Conservation (phyloP, 1,284 basidiomycete genomes). For the Sporisorium reilianum region DNA sequence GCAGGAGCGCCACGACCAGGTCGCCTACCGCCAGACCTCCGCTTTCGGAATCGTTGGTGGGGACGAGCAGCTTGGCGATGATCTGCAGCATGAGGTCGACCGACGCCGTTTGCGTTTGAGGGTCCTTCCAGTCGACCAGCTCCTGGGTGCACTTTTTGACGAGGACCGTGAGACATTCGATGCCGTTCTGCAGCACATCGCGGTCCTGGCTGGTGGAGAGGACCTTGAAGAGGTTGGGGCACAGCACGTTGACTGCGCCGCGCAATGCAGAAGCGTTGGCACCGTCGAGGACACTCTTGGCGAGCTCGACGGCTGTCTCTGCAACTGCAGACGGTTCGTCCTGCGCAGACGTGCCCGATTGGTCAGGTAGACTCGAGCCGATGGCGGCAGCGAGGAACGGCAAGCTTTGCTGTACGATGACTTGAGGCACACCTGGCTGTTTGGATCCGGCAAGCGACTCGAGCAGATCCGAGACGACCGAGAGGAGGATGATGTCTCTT, state of each 20-base stretch:
- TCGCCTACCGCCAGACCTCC: slow-evolving; percentile 93
- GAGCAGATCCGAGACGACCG: slow-evolving; percentile 85
- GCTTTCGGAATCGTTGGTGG: slow-evolving; percentile 71
- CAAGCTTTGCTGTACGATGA: slow-evolving; percentile 79
- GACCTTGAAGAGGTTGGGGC: slow-evolving; percentile 43
- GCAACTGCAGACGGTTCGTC: slow-evolving; percentile 38
- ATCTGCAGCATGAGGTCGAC: slow-evolving; percentile 59
- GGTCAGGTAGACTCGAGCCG: slow-evolving; percentile 64
- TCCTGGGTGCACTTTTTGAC: slow-evolving; percentile 88
- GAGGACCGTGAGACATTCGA: slow-evolving; percentile 83
- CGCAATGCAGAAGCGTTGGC: slow-evolving; percentile 79
- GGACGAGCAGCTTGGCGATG: slow-evolving; percentile 55
- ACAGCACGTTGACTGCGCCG: slow-evolving; percentile 74
- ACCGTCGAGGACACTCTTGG: slow-evolving; percentile 77
- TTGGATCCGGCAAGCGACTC: slow-evolving; percentile 72
- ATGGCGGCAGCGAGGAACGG: slow-evolving; percentile 80
- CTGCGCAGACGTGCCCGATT: slow-evolving; percentile 12
- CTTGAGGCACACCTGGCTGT: slow-evolving; percentile 76
- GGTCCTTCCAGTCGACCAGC: slow-evolving; percentile 74
- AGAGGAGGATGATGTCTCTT: slow-evolving; percentile 87
- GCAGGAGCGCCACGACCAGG: slow-evolving; percentile 89
- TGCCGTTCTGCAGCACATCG: slow-evolving; percentile 77
- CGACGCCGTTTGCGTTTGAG: slow-evolving; percentile 12
- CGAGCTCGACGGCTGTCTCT: slow-evolving; percentile 76
- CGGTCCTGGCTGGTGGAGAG: slow-evolving; percentile 51